Base-by-base conservation (phyloP, 495 filamentous ascomycete genomes). In the Usnea hakonensis region DNA sequence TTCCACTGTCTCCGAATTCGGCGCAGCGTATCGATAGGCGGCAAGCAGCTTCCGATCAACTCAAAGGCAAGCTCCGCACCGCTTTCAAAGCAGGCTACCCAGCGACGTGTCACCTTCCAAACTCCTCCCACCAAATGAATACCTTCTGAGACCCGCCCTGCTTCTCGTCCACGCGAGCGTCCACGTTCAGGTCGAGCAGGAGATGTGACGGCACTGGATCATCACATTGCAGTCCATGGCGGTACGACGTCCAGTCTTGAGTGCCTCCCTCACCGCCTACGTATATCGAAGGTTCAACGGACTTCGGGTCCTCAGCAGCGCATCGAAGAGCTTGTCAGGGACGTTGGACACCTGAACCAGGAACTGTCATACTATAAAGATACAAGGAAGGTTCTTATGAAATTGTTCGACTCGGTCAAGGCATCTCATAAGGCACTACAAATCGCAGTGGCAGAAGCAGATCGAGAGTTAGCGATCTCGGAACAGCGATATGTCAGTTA, bases 351-450 rank as follows among this genome's bases (percentile, higher is more conserved):
- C n/a, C n/a, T n/a, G n/a, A n/a, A n/a, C n/a, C n/a, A n/a, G n/a
- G n/a, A n/a, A n/a, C 21, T 58, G 26, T 8, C 37, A 41, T 58
- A 58, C 43, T 37, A 58, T 19, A 58, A 58, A 43, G 56, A 58
- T 30, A 58, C 56, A n/a, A 14, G 9, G 17, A n/a, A 33, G n/a
- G 56, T 30, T 10, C 21, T 23, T 8, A 58, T 40, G 35, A 58
- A 5, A n/a, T 58, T 58, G 14, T 38, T 41, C 11, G 33, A 58
- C 35, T 23, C 16, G 23, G 23, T 43, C 1, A 58, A 6, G n/a
- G 10, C 17, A 30, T 28, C 28, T 6, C 52, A 32, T 55, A 5
- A 19, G 17, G 19, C 17, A 8, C 10, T 55, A 8, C 19, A 55
- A 55, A 28, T 10, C 33, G 52, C 52, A 5, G 8, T 55, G 21